Conservation (phyloP, 371 early-diverging fungal genomes). For the Lichtheimia ramosa region DNA sequence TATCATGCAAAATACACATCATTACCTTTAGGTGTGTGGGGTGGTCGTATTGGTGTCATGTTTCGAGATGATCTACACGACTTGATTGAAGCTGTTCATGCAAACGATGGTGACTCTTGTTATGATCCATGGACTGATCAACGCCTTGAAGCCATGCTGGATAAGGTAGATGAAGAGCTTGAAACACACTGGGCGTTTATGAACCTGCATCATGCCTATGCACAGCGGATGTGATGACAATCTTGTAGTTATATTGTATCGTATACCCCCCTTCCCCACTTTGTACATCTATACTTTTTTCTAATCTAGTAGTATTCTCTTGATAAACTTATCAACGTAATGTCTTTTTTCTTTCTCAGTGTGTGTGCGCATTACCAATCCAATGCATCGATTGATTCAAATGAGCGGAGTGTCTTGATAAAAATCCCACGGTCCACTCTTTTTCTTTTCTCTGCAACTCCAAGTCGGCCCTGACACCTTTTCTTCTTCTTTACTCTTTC, state of each 20-base stretch:
- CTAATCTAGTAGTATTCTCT: too few relatives aligned
- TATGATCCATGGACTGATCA: conserved; percentile 20
- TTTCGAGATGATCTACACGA: conserved; percentile 39
- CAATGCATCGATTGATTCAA: too few relatives aligned
- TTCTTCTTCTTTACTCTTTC: neutral
- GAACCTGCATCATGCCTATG: conserved; percentile 36
- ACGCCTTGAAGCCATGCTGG: conserved; percentile 23
- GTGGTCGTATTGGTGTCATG: conserved; percentile 43
- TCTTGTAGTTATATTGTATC: neutral
- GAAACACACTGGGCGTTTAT: conserved; percentile 38
- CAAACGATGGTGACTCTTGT: conserved; percentile 6
- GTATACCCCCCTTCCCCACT: neutral
- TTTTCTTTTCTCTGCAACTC: neutral
- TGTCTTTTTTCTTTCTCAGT: too few relatives aligned
- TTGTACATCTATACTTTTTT: neutral
- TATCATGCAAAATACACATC: conserved; percentile 35
- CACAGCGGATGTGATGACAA: conserved; percentile 15
- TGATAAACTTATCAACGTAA: too few relatives aligned
- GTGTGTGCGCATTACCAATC: too few relatives aligned
- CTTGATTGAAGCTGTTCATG: conserved; percentile 26
- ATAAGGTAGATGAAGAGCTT: conserved; percentile 35
- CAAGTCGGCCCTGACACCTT: too few relatives aligned
- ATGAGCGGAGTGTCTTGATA: too few relatives aligned
- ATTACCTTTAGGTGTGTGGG: conserved; percentile 49
- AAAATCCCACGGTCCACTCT: conserved; percentile 5